Percentiles rank a stretch among this genome's conserved stretches.
Evolutionary conservation across 371 early-diverging fungal genomes (phyloP).

Genomic region (Chytridiales sp.): DNA sequence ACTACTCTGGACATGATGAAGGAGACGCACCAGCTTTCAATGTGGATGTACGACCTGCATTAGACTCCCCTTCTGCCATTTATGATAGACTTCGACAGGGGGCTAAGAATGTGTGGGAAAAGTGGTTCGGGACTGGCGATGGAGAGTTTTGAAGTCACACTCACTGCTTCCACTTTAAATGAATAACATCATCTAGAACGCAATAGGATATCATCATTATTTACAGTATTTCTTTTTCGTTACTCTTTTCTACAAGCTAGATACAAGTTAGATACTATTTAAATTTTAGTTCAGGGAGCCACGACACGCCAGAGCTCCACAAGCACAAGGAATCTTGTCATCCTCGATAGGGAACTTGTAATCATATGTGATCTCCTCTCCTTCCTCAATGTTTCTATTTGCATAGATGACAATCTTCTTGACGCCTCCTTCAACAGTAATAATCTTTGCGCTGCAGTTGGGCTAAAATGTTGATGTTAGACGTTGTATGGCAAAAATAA

Average conservation of each 20-base stretch:
- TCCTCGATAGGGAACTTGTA: slow-evolving; percentile 96
- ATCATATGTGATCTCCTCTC: slow-evolving; percentile 98
- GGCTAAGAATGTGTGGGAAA: slow-evolving; percentile 7
- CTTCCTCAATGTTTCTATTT: slow-evolving; percentile 63
- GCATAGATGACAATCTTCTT: slow-evolving; percentile 80
- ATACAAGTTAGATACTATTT: too few relatives aligned
- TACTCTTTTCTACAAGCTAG: too few relatives aligned
- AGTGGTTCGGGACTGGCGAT: slow-evolving; percentile 2
- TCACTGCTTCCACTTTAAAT: too few relatives aligned
- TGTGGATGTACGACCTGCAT: slow-evolving; percentile 53
- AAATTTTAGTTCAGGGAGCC: slow-evolving; percentile 23
- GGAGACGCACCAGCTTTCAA: slow-evolving; percentile 57
- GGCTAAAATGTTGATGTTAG: slow-evolving; percentile 58
- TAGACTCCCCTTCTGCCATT: slow-evolving; percentile 36
- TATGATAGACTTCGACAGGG: slow-evolving; percentile 29
- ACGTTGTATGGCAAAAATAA: slow-evolving; percentile 7
- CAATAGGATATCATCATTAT: too few relatives aligned
- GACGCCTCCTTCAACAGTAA: slow-evolving; percentile 72
- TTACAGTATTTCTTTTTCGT: too few relatives aligned
- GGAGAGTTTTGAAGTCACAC: too few relatives aligned
- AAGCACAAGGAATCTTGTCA: slow-evolving; percentile 91
- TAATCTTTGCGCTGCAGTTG: slow-evolving; percentile 94
- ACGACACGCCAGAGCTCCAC: slow-evolving; percentile 66
- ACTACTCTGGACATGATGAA: slow-evolving; percentile 62
- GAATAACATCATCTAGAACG: too few relatives aligned